phyloP scores from a whole-genome alignment of 176 grass and related monocot species.

The Bolboschoenus planiculmis region DNA sequence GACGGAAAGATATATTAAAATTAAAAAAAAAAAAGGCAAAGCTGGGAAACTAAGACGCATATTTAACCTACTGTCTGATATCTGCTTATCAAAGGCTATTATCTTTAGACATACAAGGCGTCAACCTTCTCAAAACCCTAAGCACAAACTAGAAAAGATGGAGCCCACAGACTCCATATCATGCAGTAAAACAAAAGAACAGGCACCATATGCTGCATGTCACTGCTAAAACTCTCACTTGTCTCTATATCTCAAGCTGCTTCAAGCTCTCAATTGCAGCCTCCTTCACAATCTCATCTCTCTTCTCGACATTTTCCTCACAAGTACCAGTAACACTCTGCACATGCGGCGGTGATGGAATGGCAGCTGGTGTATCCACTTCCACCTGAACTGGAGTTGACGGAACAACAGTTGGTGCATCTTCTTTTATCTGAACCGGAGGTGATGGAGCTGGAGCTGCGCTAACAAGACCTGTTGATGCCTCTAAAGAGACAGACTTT shows the following conservation, averaged over 20 bases:
- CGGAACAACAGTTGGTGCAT: not conserved
- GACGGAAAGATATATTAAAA: not conserved
- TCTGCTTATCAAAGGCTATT: slow-evolving; percentile 19
- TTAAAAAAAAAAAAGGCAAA: not conserved
- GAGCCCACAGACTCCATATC: not conserved
- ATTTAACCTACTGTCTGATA: slow-evolving; percentile 20
- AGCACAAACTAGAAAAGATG: slow-evolving; percentile 1
- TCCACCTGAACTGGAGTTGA: not conserved
- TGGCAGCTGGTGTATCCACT: not conserved
- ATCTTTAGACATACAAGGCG: slow-evolving; percentile 17
- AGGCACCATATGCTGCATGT: not conserved
- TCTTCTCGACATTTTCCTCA: not conserved
- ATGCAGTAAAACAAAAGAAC: slow-evolving; percentile 5
- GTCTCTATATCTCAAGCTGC: slow-evolving; percentile 20
- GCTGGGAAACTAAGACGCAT: slow-evolving; percentile 6
- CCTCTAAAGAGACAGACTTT: not conserved
- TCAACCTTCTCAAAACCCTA: slow-evolving; percentile 15
- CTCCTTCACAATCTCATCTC: not conserved
- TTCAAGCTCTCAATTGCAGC: not conserved
- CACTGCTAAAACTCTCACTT: not conserved
- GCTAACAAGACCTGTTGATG: not conserved
- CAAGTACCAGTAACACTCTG: not conserved
- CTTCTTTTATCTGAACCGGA: not conserved
- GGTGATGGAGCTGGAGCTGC: slow-evolving; percentile 2
- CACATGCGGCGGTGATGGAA: not conserved